phyloP scores from a whole-genome alignment of 2,329 filamentous ascomycete species.

The Beauveria pseudobassiana region DNA sequence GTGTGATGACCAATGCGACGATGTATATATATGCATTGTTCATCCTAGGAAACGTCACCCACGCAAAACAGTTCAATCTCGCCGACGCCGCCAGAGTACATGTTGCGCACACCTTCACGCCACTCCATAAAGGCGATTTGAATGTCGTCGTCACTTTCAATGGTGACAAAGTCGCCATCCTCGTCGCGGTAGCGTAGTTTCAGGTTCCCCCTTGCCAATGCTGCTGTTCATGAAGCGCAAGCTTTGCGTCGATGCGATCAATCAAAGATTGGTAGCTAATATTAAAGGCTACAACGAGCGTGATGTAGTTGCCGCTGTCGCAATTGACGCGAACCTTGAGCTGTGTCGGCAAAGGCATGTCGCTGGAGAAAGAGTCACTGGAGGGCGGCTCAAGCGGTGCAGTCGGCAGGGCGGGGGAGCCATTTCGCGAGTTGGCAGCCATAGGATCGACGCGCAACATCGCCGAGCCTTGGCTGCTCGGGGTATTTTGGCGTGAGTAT shows the following conservation, averaged over 20 bases:
- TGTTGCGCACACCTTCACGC: constrained; percentile 59
- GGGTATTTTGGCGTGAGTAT: constrained; percentile 40
- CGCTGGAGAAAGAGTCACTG: constrained; percentile 29
- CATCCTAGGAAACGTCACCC: constrained; percentile 33
- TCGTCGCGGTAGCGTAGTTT: constrained; percentile 87
- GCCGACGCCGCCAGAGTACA: constrained; percentile 63
- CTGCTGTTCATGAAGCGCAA: constrained; percentile 81
- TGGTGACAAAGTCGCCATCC: constrained; percentile 87
- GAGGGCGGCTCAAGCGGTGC: constrained; percentile 20
- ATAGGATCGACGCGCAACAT: constrained; percentile 32
- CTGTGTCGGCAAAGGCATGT: constrained; percentile 59
- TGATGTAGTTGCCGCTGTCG: constrained; percentile 78
- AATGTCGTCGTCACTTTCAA: constrained; percentile 93
- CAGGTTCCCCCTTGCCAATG: constrained; percentile 66
- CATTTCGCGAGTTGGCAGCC: constrained; percentile 33
- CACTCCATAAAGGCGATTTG: constrained; percentile 93
- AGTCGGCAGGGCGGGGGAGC: constrained; percentile 39
- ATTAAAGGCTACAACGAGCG: constrained; percentile 91
- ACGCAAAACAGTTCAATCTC: constrained; percentile 86
- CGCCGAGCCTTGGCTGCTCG: constrained; percentile 26
- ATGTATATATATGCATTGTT: background rate
- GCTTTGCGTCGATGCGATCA: constrained; percentile 92
- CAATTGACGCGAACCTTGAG: constrained; percentile 95
- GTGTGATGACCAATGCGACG: background rate
- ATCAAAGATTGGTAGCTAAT: constrained; percentile 91